Conservation (phyloP, 495 filamentous ascomycete genomes). For the Staphylotrichum longicolle region DNA sequence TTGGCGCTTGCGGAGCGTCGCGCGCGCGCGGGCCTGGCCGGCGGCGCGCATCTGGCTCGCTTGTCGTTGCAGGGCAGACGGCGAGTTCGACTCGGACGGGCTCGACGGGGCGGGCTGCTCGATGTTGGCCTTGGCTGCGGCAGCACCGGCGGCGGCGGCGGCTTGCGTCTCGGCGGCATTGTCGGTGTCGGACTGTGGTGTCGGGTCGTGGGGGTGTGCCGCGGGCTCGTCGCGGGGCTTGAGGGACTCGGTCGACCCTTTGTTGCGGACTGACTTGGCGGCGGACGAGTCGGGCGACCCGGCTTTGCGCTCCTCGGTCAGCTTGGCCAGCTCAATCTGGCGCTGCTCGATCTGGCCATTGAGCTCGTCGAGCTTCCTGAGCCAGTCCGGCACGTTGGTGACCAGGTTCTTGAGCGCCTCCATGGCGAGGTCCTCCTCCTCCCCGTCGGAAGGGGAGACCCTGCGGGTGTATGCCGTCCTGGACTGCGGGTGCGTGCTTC, state of each 20-base stretch:
- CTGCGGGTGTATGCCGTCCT: slow-evolving; percentile 29
- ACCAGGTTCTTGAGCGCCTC: slow-evolving; percentile 64
- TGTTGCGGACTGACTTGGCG: slow-evolving; percentile 52
- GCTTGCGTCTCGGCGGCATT: slow-evolving; percentile 8
- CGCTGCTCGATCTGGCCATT: slow-evolving; percentile 64
- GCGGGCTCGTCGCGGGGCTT: slow-evolving; percentile 51
- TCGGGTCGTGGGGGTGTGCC: slow-evolving; percentile 32
- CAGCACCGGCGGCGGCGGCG: slow-evolving; percentile 21
- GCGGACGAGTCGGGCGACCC: slow-evolving; percentile 28
- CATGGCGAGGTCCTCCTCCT: slow-evolving; percentile 46
- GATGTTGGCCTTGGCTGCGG: slow-evolving; percentile 15
- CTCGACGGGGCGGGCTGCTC: slow-evolving; percentile 24
- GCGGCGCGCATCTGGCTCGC: slow-evolving; percentile 44
- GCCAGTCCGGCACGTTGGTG: slow-evolving; percentile 66
- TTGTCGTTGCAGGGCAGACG: slow-evolving; percentile 50
- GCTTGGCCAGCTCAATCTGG: slow-evolving; percentile 62
- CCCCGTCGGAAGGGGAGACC: slow-evolving; percentile 20
- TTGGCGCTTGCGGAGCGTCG: slow-evolving; percentile 51
- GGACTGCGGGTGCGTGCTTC: slow-evolving; percentile 26
- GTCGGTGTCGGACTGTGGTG: slow-evolving; percentile 21
- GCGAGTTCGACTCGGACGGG: slow-evolving; percentile 34
- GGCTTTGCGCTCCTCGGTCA: slow-evolving; percentile 38
- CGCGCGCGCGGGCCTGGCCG: slow-evolving; percentile 44
- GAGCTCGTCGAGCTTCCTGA: slow-evolving; percentile 64
- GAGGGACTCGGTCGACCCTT: slow-evolving; percentile 63